A percentile compares a stretch with the other conserved stretches of the same genome.
These are phyloP conservation scores for Magnusiomyces clavatus DNA, from an alignment of 1,139 yeast genomes.

Conservation along the genomic window DNA sequence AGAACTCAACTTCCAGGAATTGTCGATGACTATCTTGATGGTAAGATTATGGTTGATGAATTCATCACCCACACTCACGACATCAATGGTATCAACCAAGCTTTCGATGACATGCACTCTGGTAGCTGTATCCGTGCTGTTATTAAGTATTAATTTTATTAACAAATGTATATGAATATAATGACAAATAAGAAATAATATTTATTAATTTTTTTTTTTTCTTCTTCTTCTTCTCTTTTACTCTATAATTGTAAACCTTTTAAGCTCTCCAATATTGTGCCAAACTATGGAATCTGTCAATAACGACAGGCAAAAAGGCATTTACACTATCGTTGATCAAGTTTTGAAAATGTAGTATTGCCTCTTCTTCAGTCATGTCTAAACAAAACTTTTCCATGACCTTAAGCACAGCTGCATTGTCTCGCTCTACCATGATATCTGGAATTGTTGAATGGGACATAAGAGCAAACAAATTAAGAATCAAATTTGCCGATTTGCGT, in stretches of 20 bases:
- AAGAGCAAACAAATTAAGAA: constrained; percentile 80
- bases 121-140: constrained; percentile 96
- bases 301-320: constrained; percentile 89
- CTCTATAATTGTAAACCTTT: constrained; percentile 6
- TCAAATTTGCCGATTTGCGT: constrained; percentile 81
- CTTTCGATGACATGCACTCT: constrained; percentile 90
- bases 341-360: constrained; percentile 87
- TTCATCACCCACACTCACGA: constrained; percentile 86
- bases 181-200: neutral
- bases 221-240: neutral
- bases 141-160: constrained; percentile 28
- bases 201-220: neutral
- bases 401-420: constrained; percentile 65
- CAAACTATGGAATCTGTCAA: constrained; percentile 86
- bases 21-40: constrained; percentile 76
- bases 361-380: constrained; percentile 92
- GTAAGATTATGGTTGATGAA: constrained; percentile 85
- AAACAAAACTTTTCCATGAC: constrained; percentile 91
- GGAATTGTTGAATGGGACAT: constrained; percentile 95
- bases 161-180: neutral
- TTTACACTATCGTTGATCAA: constrained; percentile 89
- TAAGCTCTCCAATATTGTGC: constrained; percentile 97
- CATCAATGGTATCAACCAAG: constrained; percentile 70
- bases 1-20: constrained; percentile 89
- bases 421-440: constrained; percentile 67